phyloP scores from a whole-genome alignment of 1,284 basidiomycete genomes.

The Tetrapyrgos nigripes region DNA sequence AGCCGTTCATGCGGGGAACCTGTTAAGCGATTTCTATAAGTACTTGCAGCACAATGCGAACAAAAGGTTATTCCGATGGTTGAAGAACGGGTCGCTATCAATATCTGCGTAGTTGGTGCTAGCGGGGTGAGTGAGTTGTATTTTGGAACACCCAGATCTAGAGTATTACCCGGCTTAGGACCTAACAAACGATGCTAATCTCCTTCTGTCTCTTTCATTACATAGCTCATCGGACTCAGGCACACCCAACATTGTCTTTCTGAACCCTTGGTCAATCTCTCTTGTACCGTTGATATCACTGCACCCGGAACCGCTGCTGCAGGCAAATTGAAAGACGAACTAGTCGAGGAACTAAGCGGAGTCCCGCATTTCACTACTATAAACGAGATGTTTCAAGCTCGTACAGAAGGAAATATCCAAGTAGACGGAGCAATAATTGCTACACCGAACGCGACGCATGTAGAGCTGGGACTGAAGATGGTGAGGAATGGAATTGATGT shows the following conservation, averaged over 20 bases:
- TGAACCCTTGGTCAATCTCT: constrained; percentile 7
- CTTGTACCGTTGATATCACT: constrained; percentile 13
- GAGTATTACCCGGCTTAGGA: too few relatives aligned
- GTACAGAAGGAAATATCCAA: neutral
- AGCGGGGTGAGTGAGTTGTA: neutral
- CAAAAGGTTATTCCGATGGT: too few relatives aligned
- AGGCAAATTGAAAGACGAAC: neutral
- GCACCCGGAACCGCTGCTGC: constrained; percentile 5
- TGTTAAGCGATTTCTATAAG: too few relatives aligned
- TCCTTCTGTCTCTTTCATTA: neutral
- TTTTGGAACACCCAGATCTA: neutral
- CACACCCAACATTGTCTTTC: constrained; percentile 1
- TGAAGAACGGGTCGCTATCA: too few relatives aligned
- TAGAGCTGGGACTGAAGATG: constrained; percentile 12
- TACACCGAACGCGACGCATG: constrained; percentile 18
- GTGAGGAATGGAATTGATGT: constrained; percentile 15
- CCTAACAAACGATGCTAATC: neutral
- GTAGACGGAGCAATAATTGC: constrained; percentile 17
- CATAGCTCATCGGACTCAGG: neutral
- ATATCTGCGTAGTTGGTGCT: neutral
- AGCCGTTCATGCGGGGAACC: too few relatives aligned
- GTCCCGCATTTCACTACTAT: constrained; percentile 9
- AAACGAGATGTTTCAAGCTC: neutral
- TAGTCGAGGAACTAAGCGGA: too few relatives aligned
- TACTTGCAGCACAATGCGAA: too few relatives aligned